Conservation (phyloP, 768 basidiomycete genomes). For the Pulveroboletus sp. region DNA sequence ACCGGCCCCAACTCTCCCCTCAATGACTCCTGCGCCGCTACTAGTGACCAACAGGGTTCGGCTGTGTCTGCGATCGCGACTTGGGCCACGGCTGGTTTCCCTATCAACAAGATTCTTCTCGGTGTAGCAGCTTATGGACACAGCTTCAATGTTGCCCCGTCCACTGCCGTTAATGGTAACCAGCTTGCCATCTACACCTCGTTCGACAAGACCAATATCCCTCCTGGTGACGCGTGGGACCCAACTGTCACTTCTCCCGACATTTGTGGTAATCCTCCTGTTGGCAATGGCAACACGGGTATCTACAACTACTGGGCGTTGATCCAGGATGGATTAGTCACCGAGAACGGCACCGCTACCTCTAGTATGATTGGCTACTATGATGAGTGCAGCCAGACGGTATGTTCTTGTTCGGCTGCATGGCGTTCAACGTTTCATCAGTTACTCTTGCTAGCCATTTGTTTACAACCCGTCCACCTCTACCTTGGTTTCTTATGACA, state of each 20-base stretch:
- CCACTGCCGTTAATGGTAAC: slow-evolving; percentile 16
- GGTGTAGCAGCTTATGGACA: slow-evolving; percentile 86
- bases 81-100: slow-evolving; percentile 79
- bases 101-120: slow-evolving; percentile 64
- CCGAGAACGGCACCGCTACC: slow-evolving; percentile 43
- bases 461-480: slow-evolving; percentile 53
- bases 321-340: slow-evolving; percentile 52
- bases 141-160: slow-evolving; percentile 45
- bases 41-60: slow-evolving; percentile 60
- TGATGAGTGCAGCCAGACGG: slow-evolving; percentile 72
- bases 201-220: slow-evolving; percentile 43
- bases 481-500: slow-evolving; percentile 63
- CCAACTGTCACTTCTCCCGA: slow-evolving; percentile 42
- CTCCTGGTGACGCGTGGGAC: slow-evolving; percentile 56
- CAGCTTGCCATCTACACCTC: slow-evolving; percentile 46
- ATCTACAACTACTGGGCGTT: slow-evolving; percentile 62
- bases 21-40: slow-evolving; percentile 65
- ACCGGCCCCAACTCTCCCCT: slow-evolving; percentile 84
- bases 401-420: slow-evolving; percentile 29
- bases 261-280: slow-evolving; percentile 51
- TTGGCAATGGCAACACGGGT: slow-evolving; percentile 44
- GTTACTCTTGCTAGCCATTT: slow-evolving; percentile 45
- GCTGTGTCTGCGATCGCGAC: slow-evolving; percentile 66
- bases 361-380: slow-evolving; percentile 48
- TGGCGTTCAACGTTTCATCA: slow-evolving; percentile 1